phyloP scores from a whole-genome alignment of 2,329 filamentous ascomycete genomes.

The Grosmannia clavigera region DNA sequence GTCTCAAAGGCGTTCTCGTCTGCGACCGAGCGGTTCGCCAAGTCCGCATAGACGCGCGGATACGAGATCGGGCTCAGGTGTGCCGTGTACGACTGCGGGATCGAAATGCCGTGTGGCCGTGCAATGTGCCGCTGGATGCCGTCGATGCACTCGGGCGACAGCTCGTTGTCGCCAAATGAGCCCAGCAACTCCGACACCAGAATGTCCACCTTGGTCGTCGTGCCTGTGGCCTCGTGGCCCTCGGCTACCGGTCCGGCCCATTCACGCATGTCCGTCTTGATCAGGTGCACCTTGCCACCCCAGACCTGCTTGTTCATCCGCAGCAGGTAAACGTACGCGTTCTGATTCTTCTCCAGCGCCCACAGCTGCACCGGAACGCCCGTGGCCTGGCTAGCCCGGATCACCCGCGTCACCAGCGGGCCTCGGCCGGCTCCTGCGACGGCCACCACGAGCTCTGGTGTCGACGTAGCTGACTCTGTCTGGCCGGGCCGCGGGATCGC shows the following conservation, averaged over 20 bases:
- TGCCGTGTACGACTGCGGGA: slow-evolving; percentile 85
- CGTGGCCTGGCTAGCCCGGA: slow-evolving; percentile 65
- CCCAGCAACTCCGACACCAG: slow-evolving; percentile 87
- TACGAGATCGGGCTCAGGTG: slow-evolving; percentile 86
- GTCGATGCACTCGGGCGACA: slow-evolving; percentile 87
- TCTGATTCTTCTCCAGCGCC: slow-evolving; percentile 96
- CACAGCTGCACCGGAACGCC: slow-evolving; percentile 74
- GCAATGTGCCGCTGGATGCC: slow-evolving; percentile 85
- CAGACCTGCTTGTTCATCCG: slow-evolving; percentile 76
- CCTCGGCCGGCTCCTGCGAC: slow-evolving; percentile 90
- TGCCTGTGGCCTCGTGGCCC: slow-evolving; percentile 28
- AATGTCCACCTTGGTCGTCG: slow-evolving; percentile 68
- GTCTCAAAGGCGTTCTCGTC: slow-evolving; percentile 73
- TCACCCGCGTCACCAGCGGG: slow-evolving; percentile 75
- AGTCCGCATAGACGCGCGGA: slow-evolving; percentile 73
- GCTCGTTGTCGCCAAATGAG: slow-evolving; percentile 93
- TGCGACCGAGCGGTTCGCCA: slow-evolving; percentile 46
- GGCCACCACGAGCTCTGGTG: slow-evolving; percentile 55
- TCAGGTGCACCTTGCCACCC: slow-evolving; percentile 67
- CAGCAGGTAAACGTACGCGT: slow-evolving; percentile 86
- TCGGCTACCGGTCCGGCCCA: slow-evolving; percentile 69
- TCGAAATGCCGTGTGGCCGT: slow-evolving; percentile 73
- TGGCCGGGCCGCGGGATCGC: slow-evolving; percentile 48
- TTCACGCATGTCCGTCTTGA: slow-evolving; percentile 93
- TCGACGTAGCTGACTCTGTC: slow-evolving; percentile 2